Evolutionary conservation across 179 eudicot species (phyloP).

Genomic region (Silene coronaria): DNA sequence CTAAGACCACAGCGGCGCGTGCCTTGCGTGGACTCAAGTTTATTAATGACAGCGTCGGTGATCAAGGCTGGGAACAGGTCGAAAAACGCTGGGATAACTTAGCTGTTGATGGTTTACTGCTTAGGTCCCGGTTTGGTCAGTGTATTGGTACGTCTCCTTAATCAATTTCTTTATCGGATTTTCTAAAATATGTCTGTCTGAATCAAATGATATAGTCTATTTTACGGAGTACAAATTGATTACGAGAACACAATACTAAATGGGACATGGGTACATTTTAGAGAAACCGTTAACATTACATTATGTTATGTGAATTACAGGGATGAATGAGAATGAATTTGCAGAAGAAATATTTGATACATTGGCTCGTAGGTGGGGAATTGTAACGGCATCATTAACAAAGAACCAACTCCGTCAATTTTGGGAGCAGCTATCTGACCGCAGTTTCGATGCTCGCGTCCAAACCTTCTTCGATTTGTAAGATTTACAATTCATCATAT

Average conservation of each 20-base stretch:
- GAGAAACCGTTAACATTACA: no score
- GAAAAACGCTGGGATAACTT: constrained; percentile 55
- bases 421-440: constrained; percentile 83
- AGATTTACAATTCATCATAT: constrained; percentile 11
- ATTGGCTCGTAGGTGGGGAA: constrained; percentile 61
- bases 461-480: constrained; percentile 92
- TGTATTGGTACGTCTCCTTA: constrained; percentile 56
- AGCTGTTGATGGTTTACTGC: constrained; percentile 49
- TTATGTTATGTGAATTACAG: constrained; percentile 28
- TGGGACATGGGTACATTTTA: no score
- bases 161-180: not conserved
- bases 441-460: constrained; percentile 76
- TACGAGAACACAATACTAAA: no score
- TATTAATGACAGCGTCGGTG: constrained; percentile 56
- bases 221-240: no score
- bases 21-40: constrained; percentile 69
- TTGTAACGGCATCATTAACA: constrained; percentile 44
- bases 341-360: constrained; percentile 81
- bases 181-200: no score
- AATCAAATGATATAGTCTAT: no score
- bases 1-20: constrained; percentile 58
- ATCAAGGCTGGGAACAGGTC: constrained; percentile 58
- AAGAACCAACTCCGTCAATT: constrained; percentile 61
- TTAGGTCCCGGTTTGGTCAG: constrained; percentile 58
- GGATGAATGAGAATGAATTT: constrained; percentile 89